Base-by-base conservation (phyloP, 805 yeast species). In the Kregervanrija delftensis region DNA sequence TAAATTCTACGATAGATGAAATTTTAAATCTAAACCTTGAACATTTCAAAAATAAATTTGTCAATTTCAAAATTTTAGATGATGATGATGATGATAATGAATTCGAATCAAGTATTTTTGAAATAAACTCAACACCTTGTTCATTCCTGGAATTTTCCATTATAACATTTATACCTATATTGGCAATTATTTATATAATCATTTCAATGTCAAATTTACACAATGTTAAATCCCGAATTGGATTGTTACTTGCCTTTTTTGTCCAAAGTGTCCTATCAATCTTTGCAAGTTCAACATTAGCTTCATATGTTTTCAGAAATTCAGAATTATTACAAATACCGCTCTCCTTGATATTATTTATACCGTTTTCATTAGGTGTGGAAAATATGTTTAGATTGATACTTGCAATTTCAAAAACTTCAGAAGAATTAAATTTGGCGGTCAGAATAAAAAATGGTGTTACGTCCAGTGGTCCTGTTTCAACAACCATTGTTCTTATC, bases 321-420 rank as follows among this genome's bases (percentile, higher is more conserved):
- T 53, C 63, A 32, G 69, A 65, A 31, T 55, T 67, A 33, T 53
- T 62, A 28, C 66, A 70, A 39, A 54, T 65, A 6, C 75, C 77
- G 0, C 46, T 66, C n/a, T 67, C 60, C 33, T 58, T 73, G 5
- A 46, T 73, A 22, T 69, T 77, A 2, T 63, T 68, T 43, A 53
- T 70, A 5, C 66, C 74, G 2, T 46, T 70, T 2, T 64, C 72
- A 14, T 65, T 73, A 9, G 69, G 73, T 10, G 58, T 68, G 13
- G 80, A 75, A 47, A 76, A 74, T 51, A 68, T 67, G 66, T 70
- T 74, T 37, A 63, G 79, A 43, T 53, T 77, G 30, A 59, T 74
- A 16, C 57, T 63, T 11, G 54, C 72, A 5, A 57, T 74, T 2
- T 60, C 73, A 1, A 55, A 60, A 16, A 62, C 69, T 6, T 67